A percentile compares a stretch with the other conserved stretches of the same genome.
These are phyloP conservation scores for Ramaria rubella DNA, from an alignment of 768 basidiomycete species.

Conservation along the genomic window DNA sequence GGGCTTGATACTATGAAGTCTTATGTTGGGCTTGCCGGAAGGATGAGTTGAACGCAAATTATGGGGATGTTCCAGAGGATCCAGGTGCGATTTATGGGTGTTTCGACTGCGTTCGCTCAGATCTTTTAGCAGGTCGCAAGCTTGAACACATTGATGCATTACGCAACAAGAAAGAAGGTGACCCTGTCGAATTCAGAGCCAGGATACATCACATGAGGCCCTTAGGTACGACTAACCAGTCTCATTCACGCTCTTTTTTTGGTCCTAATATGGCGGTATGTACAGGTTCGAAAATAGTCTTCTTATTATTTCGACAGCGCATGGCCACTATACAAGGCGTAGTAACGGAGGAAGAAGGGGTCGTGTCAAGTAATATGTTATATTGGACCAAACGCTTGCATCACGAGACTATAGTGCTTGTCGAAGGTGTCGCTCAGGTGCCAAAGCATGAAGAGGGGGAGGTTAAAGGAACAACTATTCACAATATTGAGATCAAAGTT, in stretches of 20 bases:
- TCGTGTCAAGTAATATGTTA: constrained; percentile 41
- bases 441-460: constrained; percentile 28
- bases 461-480: constrained; percentile 33
- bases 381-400: constrained; percentile 35
- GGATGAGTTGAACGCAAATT: not conserved
- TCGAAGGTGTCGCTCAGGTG: constrained; percentile 24
- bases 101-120: not conserved
- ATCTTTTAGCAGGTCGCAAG: not conserved
- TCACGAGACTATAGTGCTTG: constrained; percentile 39
- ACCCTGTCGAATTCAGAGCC: not conserved
- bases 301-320: constrained; percentile 17
- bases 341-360: constrained; percentile 10
- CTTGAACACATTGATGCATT: not conserved
- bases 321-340: constrained; percentile 18
- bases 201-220: not conserved
- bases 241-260: not conserved
- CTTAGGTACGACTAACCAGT: not conserved
- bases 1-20: not conserved
- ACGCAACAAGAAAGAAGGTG: not conserved
- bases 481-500: constrained; percentile 38
- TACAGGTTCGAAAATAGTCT: constrained; percentile 13
- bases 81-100: not conserved
- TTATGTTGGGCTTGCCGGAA: not conserved
- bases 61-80: not conserved
- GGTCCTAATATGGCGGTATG: not conserved